Conservation (phyloP, 345 rosid genomes). For the Hibiscus mutabilis region DNA sequence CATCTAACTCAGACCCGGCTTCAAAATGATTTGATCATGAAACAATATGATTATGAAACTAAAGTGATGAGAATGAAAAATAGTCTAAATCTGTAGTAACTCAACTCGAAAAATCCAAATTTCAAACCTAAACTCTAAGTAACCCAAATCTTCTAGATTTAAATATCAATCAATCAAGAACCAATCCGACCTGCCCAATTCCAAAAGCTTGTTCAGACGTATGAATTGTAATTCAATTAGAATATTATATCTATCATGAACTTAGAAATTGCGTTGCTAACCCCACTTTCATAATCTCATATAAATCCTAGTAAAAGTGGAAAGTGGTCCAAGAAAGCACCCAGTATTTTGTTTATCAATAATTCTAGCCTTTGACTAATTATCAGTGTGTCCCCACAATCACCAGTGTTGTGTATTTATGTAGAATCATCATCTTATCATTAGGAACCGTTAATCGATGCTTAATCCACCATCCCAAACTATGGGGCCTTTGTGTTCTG, state of each 20-base stretch:
- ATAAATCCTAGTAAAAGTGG: conserved; percentile 12
- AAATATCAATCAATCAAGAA: too few species aligned
- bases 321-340: conserved; percentile 16
- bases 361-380: conserved; percentile 22
- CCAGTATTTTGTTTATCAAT: conserved; percentile 13
- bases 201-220: too few species aligned
- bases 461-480: conserved; percentile 17
- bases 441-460: background rate
- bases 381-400: background rate
- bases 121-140: too few species aligned
- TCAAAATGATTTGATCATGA: too few species aligned
- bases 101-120: too few species aligned
- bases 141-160: too few species aligned
- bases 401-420: background rate
- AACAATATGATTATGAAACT: too few species aligned
- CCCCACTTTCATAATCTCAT: conserved; percentile 17
- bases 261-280: conserved; percentile 6
- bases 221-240: too few species aligned
- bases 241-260: background rate
- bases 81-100: too few species aligned
- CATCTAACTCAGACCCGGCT: too few species aligned
- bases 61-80: too few species aligned
- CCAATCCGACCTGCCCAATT: too few species aligned
- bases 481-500: conserved; percentile 14
- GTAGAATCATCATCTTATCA: conserved; percentile 17